Base-by-base conservation (phyloP, 139 green algal species). In the Chlamydomonas incerta region DNA sequence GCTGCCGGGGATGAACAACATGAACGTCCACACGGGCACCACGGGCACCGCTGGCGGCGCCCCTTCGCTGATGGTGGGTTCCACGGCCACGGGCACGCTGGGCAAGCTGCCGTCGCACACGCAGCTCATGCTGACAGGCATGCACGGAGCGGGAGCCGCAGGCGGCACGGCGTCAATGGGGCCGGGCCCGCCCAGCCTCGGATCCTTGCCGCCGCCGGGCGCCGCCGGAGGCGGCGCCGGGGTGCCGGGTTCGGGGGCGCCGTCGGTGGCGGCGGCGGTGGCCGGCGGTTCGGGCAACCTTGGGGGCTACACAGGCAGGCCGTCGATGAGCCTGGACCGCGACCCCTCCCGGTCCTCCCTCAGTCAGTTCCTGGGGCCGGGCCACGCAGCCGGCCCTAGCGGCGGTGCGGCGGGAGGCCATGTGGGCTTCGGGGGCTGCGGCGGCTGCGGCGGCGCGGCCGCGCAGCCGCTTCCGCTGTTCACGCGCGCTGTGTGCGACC, bases 391-490 rank as follows among this genome's bases (percentile, higher is more conserved):
- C 20, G 65, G 46, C 29, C 72, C 72, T 46, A 8, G 72, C 72
- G 29, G 47, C 2, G 15, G 65, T 29, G 31, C 50, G 46, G 15
- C 46, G 50, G 21, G 46, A 80, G 72, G 46, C 47, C 50, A 21
- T 18, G 73, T 17, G 55, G 20, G 62, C 2, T 2, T 5, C 31
- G 20, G n/a, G 13, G 52, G n/a, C 73, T 26, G 73, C 52, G 41
- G 41, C 18, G 55, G 55, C 55, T 6, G 55, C 55, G 55, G 18
- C 18, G 60, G 23, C 60, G 17, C 66, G 28, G 29, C 2, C 63
- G 0, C 63, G 6, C 65, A 75, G 37, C 66, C 79, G 13, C 47
- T 75, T 31, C 65, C 47, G n/a, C 65, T 85, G 37, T 85, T 85
- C 50, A 68, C 6, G 33, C 46, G 66, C 2, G 47, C 21, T 0